Base-by-base conservation (phyloP, 2,329 filamentous ascomycete genomes). In the Colletotrichum limetticola region DNA sequence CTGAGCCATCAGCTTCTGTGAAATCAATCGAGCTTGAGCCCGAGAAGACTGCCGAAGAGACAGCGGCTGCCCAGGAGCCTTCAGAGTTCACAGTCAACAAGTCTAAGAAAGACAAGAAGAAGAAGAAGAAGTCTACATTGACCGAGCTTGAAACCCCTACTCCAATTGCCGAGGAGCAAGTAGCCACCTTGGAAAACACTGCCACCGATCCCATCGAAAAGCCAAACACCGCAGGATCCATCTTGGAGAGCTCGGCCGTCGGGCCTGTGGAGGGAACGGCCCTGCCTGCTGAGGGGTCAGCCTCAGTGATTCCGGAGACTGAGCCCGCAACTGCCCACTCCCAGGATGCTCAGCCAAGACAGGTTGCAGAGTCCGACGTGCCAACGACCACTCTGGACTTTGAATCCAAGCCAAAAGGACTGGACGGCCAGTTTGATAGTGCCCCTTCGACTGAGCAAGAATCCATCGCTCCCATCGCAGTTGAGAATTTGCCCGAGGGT, bases 81-180 rank as follows among this genome's bases (percentile, higher is more conserved):
- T 28, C 61, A 57, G 53, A 57, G 26, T 63, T 57, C 9, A 35
- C 49, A 8, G 75, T 75, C 55, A 78, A 78, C 71, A 74, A 73
- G 69, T 77, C 78, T 65, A 76, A 80, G 71, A 79, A 79, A 72
- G 79, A 80, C 75, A 80, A 82, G 72, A 78, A 79, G 74, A 79
- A 82, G 66, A 76, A 73, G 66, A 76, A 72, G 63, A 71, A 65
- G 16, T 66, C 74, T 30, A 26, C 26, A 26, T 14, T 57, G 19
- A 19, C n/a, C 74, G 68, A 74, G 62, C 59, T n/a, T 16, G 67
- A 66, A 24, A 4, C 6, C 11, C 55, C 49, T 22, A 3, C 32
- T 24, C n/a, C 42, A 16, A 24, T 9, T 42, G 56, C 14, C 35
- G 42, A 65, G 6, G 49, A 66, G 5, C 22, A 26, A n/a, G 28